These are phyloP conservation scores for Collybia nuda DNA, from an alignment of 768 basidiomycete species.

Conservation along the genomic window DNA sequence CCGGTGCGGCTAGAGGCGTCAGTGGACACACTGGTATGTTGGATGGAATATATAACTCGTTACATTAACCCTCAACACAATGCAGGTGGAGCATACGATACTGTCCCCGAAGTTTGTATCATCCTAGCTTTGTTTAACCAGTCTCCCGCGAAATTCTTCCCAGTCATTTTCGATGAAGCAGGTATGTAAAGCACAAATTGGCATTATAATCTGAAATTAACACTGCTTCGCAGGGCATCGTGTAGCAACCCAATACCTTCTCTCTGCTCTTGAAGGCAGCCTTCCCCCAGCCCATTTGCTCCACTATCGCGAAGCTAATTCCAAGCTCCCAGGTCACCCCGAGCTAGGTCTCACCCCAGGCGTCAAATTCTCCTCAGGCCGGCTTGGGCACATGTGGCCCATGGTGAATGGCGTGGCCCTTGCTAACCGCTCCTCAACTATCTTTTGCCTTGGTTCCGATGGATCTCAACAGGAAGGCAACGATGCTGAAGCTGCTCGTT, in stretches of 20 bases:
- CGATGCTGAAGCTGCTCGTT: slow-evolving; percentile 85
- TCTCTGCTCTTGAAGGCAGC: slow-evolving; percentile 74
- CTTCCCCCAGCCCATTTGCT: slow-evolving; percentile 75
- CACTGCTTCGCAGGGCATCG: slow-evolving; percentile 62
- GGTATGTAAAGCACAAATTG: slow-evolving; percentile 42
- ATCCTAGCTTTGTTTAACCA: slow-evolving; percentile 71
- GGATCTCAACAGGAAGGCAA: slow-evolving; percentile 92
- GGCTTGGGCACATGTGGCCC: slow-evolving; percentile 90
- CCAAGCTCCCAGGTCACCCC: slow-evolving; percentile 86
- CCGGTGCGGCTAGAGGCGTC: slow-evolving; percentile 82
- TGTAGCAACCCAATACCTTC: slow-evolving; percentile 87
- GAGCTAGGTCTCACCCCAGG: slow-evolving; percentile 91
- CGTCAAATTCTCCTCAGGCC: slow-evolving; percentile 91
- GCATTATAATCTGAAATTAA: slow-evolving; percentile 1
- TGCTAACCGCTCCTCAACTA: slow-evolving; percentile 72
- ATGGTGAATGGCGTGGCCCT: slow-evolving; percentile 83
- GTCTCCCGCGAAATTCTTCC: slow-evolving; percentile 55
- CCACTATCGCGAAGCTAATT: slow-evolving; percentile 84
- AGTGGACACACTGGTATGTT: slow-evolving; percentile 78
- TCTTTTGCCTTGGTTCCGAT: slow-evolving; percentile 86
- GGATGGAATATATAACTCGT: not conserved
- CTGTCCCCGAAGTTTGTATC: slow-evolving; percentile 84
- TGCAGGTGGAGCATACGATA: slow-evolving; percentile 66
- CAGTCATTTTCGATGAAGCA: slow-evolving; percentile 79
- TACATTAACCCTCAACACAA: not conserved